Evolutionary conservation across 202 grass and related monocot species (phyloP), one percentile per base, ranked within the genome.

Genomic region (Carex sylvatica): DNA sequence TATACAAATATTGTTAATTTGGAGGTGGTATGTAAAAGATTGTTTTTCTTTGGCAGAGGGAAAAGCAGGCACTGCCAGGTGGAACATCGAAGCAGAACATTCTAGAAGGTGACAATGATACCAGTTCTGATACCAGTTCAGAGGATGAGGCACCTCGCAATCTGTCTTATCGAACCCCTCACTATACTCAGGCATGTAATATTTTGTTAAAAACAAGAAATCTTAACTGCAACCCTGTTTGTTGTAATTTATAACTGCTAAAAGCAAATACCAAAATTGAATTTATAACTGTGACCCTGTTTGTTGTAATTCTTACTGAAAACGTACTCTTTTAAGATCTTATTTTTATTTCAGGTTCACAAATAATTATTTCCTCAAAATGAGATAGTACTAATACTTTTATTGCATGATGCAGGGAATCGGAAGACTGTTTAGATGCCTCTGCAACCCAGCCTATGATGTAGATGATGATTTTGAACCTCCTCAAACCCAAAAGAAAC

Each of bases 361-460:
- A 9, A 38, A 68, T 35, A 38, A 38, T 64, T 36, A 15, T 68
- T 40, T 40, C 38, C 38, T 40, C 0, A 40, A 40, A 61, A 71
- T 71, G 9, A 23, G 19, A 71, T 19, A 16, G 5, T 74, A 54
- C 18, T 74, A 7, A 74, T 33, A 55, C 4, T 2, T 79, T 11
- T 81, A 18, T 63, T 84, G 51, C 26, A 63, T 76, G 63, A 11
- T 92, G 56, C 89, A 99, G 96, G 93, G 96, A 85, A 99, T 99
- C 70, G 96, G 96, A 63, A 92, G 93, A 73, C 79, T 99, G 61
- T 99, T 99, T 66, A 85, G 96, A 88, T 99, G 96, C 78, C 86
- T 99, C 52, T 99, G 96, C 85, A 99, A 96, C 74, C 96, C 96
- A 13, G 96, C 96, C n/a, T 99, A 96, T 76, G 96, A 99, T 77